Base-by-base conservation (phyloP, 192 early-diverging fungal genomes). In the Coemansia sp. region DNA sequence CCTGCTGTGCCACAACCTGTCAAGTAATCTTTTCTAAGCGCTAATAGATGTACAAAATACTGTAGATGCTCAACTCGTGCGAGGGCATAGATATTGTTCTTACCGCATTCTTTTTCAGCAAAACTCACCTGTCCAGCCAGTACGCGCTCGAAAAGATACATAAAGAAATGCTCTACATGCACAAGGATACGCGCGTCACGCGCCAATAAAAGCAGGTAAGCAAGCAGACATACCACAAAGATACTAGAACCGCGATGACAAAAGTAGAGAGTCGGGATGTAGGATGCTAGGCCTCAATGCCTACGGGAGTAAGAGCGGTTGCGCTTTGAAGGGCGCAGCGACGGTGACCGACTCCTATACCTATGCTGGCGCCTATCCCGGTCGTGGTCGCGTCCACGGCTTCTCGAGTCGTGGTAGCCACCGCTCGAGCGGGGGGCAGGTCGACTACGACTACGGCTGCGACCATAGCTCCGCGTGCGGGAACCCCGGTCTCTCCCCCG, bases 281-380 rank as follows among this genome's bases (percentile, higher is more conserved):
- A 34, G 38, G 12, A 3, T 44, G 38, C 38, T 16, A 14, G 38
- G 0, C 64, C 60, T 22, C 34, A 73, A 26, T 62, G 56, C 32
- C 67, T 67, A 30, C 73, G 73, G 49, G 62, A 62, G 41, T 75
- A 44, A 32, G 77, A 79, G 67, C 78, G 78, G n/a, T 74, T 72
- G 51, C 77, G 71, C 25, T 71, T 62, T 14, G 65, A 53, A 4
- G 71, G 18, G 7, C 75, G 69, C 19, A 57, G n/a, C 10, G 76
- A 70, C 25, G 73, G 78, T 30, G 78, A 81, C 30, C 78, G 78
- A 53, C 78, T 81, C 57, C 69, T 67, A 53, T 67, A 38, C 50
- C 65, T 61, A 18, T 68, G 25, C 16, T 31, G n/a, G 38, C 62
- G 64, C 12, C 63, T 22, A 32, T 57, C 62, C 7, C 71, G 67